Evolutionary conservation across 371 early-diverging fungal species (phyloP).

Genomic region (Capniomyces stellatus): DNA sequence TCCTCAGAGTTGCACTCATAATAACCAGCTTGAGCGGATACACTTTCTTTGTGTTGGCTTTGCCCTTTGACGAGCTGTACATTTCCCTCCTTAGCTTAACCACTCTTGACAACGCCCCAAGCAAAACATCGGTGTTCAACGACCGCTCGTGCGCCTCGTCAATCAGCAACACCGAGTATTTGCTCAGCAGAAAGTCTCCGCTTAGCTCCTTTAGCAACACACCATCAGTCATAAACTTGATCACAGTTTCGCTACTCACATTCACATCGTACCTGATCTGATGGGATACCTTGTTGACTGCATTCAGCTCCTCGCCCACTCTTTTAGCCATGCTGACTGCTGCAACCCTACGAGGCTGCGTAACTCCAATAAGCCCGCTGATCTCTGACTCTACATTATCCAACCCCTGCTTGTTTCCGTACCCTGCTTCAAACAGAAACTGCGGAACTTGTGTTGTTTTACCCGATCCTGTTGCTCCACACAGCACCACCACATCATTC

Average conservation of each 20-base stretch:
- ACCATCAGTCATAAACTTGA: slow-evolving; percentile 99
- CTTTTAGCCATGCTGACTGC: slow-evolving; percentile 94
- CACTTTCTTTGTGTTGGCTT: slow-evolving; percentile 23
- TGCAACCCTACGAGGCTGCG: slow-evolving; percentile 99
- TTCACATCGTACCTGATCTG: slow-evolving; percentile 91
- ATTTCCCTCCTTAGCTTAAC: slow-evolving; percentile 40
- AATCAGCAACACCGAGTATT: slow-evolving; percentile 89
- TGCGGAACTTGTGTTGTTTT: slow-evolving; percentile 98
- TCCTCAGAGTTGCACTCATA: slow-evolving; percentile 97
- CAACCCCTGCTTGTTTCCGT: slow-evolving; percentile 33
- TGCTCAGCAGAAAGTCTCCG: slow-evolving; percentile 65
- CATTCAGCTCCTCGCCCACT: slow-evolving; percentile 78
- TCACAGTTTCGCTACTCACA: slow-evolving; percentile 44
- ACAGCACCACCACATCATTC: slow-evolving; percentile 73
- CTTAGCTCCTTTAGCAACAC: slow-evolving; percentile 89
- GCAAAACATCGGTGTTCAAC: slow-evolving; percentile 91
- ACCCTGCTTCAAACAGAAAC: slow-evolving; percentile 95
- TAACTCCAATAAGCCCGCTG: slow-evolving; percentile 79
- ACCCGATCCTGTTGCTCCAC: slow-evolving; percentile 98
- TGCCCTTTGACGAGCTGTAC: background rate
- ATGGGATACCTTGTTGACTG: slow-evolving; percentile 32
- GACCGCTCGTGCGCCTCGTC: slow-evolving; percentile 99
- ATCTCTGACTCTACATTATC: slow-evolving; percentile 21
- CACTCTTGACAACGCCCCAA: slow-evolving; percentile 82
- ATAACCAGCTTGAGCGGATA: slow-evolving; percentile 85